Conservation (phyloP, 1,284 basidiomycete species). For the Irpex rosettiformis region DNA sequence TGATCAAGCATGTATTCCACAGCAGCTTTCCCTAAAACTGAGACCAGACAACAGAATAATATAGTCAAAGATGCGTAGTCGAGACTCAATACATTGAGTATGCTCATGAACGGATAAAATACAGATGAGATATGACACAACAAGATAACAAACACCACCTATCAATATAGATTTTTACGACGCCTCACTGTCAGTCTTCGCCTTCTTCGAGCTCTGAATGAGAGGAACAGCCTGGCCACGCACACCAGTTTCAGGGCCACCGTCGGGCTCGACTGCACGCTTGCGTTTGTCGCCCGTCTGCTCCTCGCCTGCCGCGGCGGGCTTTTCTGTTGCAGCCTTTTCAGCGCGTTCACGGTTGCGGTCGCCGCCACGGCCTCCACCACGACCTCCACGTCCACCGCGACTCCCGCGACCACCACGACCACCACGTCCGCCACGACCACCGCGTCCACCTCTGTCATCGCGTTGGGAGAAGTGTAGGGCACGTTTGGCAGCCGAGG, state of each 20-base stretch:
- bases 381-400: conserved; percentile 33
- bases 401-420: conserved; percentile 44
- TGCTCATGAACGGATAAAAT: neutral
- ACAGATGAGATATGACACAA: neutral
- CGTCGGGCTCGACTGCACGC: conserved; percentile 70
- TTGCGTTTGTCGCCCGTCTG: conserved; percentile 68
- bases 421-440: conserved; percentile 41
- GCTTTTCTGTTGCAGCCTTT: conserved; percentile 13
- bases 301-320: conserved; percentile 27
- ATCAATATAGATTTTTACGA: neutral
- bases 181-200: conserved; percentile 44
- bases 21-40: too few species aligned
- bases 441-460: conserved; percentile 29
- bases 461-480: conserved; percentile 26
- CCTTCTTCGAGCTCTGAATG: conserved; percentile 55
- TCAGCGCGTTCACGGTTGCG: conserved; percentile 24
- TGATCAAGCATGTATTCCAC: too few species aligned
- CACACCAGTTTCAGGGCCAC: conserved; percentile 60
- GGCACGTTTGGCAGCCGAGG: conserved; percentile 53
- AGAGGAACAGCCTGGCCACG: conserved; percentile 58
- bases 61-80: too few species aligned
- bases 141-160: neutral
- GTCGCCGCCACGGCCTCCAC: conserved; percentile 27
- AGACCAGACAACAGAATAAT: too few species aligned
- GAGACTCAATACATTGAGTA: neutral